These are phyloP conservation scores for Penicillium robsamsonii DNA, from an alignment of 495 filamentous ascomycete species.

Conservation along the genomic window DNA sequence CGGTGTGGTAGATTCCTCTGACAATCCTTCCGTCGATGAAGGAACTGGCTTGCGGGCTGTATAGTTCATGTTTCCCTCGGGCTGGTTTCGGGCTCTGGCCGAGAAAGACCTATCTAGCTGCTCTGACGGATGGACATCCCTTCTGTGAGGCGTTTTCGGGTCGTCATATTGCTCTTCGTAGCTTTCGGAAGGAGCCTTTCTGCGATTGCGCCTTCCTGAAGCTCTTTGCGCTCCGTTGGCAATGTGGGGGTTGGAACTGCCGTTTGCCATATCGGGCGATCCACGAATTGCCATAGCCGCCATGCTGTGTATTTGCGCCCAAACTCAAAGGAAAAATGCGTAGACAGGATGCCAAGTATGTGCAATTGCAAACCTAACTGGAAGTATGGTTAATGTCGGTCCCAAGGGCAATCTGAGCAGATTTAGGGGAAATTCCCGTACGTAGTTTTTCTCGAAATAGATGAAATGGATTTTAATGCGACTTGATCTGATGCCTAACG, in stretches of 20 bases:
- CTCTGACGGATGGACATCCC: slow-evolving; percentile 4
- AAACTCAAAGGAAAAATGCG: not conserved
- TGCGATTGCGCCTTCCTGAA: slow-evolving; percentile 16
- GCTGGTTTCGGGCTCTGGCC: slow-evolving; percentile 18
- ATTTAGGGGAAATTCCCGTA: not conserved
- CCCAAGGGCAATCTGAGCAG: not conserved
- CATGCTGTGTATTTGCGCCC: slow-evolving; percentile 13
- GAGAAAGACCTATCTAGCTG: slow-evolving; percentile 20
- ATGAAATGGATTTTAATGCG: slow-evolving; percentile 12
- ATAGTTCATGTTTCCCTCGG: slow-evolving; percentile 22
- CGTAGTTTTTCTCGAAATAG: not conserved
- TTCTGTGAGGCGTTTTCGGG: slow-evolving; percentile 5
- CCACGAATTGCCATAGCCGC: slow-evolving; percentile 18
- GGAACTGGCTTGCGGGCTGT: slow-evolving; percentile 19
- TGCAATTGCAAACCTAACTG: slow-evolving; percentile 17
- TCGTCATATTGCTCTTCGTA: slow-evolving; percentile 14
- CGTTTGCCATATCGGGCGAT: slow-evolving; percentile 27
- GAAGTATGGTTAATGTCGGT: not conserved
- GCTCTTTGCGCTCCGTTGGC: slow-evolving; percentile 13
- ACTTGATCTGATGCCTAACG: slow-evolving; percentile 25
- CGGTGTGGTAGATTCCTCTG: slow-evolving; percentile 27
- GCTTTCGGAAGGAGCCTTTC: not conserved
- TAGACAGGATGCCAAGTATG: not conserved
- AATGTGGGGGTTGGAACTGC: slow-evolving; percentile 8
- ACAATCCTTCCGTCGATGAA: slow-evolving; percentile 2